Evolutionary conservation across 495 filamentous ascomycete species (phyloP).

Genomic region (Penicillium canariense): DNA sequence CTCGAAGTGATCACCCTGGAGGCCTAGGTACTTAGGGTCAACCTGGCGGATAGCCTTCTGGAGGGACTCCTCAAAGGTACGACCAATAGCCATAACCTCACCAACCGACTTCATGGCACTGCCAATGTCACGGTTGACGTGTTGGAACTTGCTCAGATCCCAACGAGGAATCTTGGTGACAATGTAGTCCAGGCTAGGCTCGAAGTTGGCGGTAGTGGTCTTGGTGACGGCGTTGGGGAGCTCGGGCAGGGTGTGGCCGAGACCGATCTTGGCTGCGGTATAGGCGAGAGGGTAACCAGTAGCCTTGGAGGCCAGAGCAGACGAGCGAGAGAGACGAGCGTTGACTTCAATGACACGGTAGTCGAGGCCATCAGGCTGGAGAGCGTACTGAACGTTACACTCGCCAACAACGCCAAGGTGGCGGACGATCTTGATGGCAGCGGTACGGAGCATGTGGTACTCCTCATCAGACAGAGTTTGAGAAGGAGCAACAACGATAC

Average conservation of each 20-base stretch:
- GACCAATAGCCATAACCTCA: slow-evolving; percentile 98
- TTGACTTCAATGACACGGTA: slow-evolving; percentile 99
- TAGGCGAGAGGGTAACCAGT: slow-evolving; percentile 96
- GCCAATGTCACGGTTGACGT: slow-evolving; percentile 95
- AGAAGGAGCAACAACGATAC: slow-evolving; percentile 92
- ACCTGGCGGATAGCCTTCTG: slow-evolving; percentile 98
- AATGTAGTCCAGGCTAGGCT: slow-evolving; percentile 94
- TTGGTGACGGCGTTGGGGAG: slow-evolving; percentile 96
- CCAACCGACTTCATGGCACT: slow-evolving; percentile 98
- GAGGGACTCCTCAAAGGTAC: slow-evolving; percentile 98
- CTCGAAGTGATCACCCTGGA: slow-evolving; percentile 94
- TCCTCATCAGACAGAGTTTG: slow-evolving; percentile 96
- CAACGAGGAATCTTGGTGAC: slow-evolving; percentile 98
- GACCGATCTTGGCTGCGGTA: slow-evolving; percentile 94
- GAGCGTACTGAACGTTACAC: slow-evolving; percentile 97
- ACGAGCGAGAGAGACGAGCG: slow-evolving; percentile 90
- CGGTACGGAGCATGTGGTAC: slow-evolving; percentile 97
- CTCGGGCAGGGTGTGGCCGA: slow-evolving; percentile 91
- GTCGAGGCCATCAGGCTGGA: slow-evolving; percentile 91
- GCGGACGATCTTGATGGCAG: slow-evolving; percentile 93
- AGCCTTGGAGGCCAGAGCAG: slow-evolving; percentile 92
- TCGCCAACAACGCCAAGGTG: slow-evolving; percentile 95
- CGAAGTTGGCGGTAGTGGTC: slow-evolving; percentile 98
- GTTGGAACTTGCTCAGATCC: slow-evolving; percentile 98
- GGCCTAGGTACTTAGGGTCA: slow-evolving; percentile 84